Evolutionary conservation across 257 asterid genomes (phyloP).

Genomic region (Hygrophila difformis): DNA sequence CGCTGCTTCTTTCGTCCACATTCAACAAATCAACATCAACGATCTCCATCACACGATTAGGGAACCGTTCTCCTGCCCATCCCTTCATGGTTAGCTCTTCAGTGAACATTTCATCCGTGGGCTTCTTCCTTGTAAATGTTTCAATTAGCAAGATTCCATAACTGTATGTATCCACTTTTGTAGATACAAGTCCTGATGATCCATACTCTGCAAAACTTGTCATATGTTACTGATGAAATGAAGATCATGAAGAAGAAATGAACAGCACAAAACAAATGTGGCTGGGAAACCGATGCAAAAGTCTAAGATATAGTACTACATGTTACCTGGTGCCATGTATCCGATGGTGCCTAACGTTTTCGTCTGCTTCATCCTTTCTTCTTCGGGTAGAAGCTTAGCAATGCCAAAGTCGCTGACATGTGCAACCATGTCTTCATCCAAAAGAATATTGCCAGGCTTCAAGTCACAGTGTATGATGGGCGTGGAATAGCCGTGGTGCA

Average conservation of each 20-base stretch:
- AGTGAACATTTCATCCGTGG: constrained; percentile 1
- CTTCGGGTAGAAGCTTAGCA: neutral
- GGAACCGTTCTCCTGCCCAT: neutral
- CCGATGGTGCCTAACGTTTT: neutral
- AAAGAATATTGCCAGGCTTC: too few species aligned
- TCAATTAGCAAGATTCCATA: constrained; percentile 1
- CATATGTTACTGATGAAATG: neutral
- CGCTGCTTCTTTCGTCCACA: neutral
- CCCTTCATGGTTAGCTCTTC: neutral
- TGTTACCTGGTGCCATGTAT: constrained; percentile 1
- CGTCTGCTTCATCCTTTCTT: neutral
- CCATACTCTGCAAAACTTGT: neutral
- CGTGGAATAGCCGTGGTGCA: too few species aligned
- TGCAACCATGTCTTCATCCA: too few species aligned
- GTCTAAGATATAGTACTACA: neutral
- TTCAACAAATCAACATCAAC: neutral
- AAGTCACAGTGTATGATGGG: too few species aligned
- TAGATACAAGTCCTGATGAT: neutral
- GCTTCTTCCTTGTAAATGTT: neutral
- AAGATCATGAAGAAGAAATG: too few species aligned
- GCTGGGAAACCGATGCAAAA: too few species aligned
- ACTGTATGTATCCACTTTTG: neutral
- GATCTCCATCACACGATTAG: neutral
- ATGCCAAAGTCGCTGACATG: too few species aligned
- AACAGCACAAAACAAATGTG: too few species aligned